Base-by-base conservation (phyloP, 1,284 basidiomycete genomes). In the Puccinia horiana region DNA sequence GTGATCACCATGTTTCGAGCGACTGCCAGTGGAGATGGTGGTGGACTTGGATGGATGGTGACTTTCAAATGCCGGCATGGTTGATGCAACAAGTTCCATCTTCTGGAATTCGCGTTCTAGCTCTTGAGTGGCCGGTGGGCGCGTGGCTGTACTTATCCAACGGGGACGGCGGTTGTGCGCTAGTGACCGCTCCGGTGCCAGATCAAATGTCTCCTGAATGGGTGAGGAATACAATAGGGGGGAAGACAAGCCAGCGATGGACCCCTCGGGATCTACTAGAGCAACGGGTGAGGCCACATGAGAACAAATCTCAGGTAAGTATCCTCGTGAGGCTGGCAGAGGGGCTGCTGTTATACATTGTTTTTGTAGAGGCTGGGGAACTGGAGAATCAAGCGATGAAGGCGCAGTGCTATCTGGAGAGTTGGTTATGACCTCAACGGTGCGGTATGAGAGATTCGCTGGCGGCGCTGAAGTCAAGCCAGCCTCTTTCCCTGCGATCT, bases 131-230 rank as follows among this genome's bases (percentile, higher is more conserved):
- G 63, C 63, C 35, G 63, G 29, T 67, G 63, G 32, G 40, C 63
- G 63, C n/a, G 20, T 40, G 32, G 16, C 29, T 18, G 63, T 67
- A n/a, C 63, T 67, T 16, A 67, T 18, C 63, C 63, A 67, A 18
- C 63, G 63, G 37, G 63, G 42, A 42, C 37, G 63, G 40, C 63
- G 63, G 63, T 67, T 67, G 29, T 35, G 32, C 40, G 20, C 63
- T 40, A 67, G 63, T 42, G 40, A 23, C 63, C 63, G 63, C 63
- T 67, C 63, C 40, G 40, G 8, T 32, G 20, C 20, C n/a, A 40
- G 63, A 67, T 67, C 63, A 23, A 67, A 67, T 42, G 16, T 42
- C 63, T 67, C 63, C 40, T 67, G 63, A 42, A 67, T 67, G 6
- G 63, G 63, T 35, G 63, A 67, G 20, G 63, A 67, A 42, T 35